Evolutionary conservation across 2,329 filamentous ascomycete genomes (phyloP), one percentile per base, ranked within the genome.

Genomic region (Paecilomyces formosus): DNA sequence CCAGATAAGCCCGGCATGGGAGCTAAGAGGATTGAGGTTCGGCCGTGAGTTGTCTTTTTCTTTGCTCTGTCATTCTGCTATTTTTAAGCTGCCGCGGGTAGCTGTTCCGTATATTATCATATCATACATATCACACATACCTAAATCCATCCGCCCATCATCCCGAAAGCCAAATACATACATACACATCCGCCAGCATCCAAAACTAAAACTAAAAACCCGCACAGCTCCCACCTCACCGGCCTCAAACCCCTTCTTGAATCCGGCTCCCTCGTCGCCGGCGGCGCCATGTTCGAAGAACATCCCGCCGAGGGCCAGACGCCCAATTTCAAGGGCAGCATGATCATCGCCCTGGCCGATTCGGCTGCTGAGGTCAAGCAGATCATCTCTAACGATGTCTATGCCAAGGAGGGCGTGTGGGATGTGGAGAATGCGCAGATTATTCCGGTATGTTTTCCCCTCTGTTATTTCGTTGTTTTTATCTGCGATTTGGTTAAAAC

Each of bases 401-500:
- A 96, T 75, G 79, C 81, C 9, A 81, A 76, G 60, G 80, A 74
- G 51, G 89, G 86, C 0, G 91, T 95, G 8, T 96, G 92, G 92
- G 90, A 96, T 78, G 70, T 88, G 59, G 82, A 86, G 35, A 88
- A 88, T 66, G 84, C 71, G 62, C 66, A 76, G 66, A 72, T 79
- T 59, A 72, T 71, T 65, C 68, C 70, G 59, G 72, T 74, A 66
- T 57, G 70, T 71, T 45, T 15, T 30, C 26, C 12, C 55, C 24
- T 35, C 18, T 45, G 49, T n/a, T n/a, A 15, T 31, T 21, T 22
- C 21, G 8, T 50, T 22, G 21, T 50, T 22, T 8, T 50, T n/a
- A 5, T 21, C 18, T 1, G 1, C 18, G 45, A 2, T 35, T 56
- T 55, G 31, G 26, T 21, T 5, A n/a, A n/a, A n/a, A n/a, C n/a